Conservation (phyloP, 495 filamentous ascomycete genomes). For the Glarea lozoyensis region DNA sequence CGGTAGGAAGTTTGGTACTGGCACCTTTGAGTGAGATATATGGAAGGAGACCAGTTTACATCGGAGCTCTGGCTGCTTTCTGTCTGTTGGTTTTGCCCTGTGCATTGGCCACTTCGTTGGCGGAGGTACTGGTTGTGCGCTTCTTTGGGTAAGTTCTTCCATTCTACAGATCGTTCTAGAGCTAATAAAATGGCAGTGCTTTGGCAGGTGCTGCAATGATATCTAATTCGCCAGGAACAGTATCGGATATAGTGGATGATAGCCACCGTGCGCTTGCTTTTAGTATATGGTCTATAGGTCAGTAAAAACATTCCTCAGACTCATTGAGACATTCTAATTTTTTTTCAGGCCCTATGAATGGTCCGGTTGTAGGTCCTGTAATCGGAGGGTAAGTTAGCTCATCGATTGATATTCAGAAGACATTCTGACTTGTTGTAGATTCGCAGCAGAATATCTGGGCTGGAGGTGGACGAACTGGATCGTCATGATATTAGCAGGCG, state of each 20-base stretch:
- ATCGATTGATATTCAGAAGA: no score
- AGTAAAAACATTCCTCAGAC: no score
- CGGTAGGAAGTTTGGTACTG: conserved; percentile 60
- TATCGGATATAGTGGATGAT: conserved; percentile 68
- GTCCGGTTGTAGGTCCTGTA: conserved; percentile 50
- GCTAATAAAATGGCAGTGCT: conserved; percentile 36
- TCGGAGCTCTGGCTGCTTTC: conserved; percentile 52
- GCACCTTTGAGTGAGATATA: conserved; percentile 74
- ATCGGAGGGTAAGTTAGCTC: no score
- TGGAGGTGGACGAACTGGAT: conserved; percentile 91
- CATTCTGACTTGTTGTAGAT: no score
- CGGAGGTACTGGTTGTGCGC: conserved; percentile 55
- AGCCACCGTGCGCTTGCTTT: conserved; percentile 64
- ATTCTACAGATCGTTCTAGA: neutral
- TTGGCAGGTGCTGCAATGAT: conserved; percentile 73
- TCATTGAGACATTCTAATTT: no score
- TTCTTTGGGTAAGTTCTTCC: conserved; percentile 52
- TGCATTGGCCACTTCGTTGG: conserved; percentile 55
- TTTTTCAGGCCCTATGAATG: conserved; percentile 75
- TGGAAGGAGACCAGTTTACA: conserved; percentile 66
- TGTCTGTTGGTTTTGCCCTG: conserved; percentile 61
- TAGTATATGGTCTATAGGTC: conserved; percentile 68
- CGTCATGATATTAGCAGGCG: conserved; percentile 57
- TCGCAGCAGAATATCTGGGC: conserved; percentile 65
- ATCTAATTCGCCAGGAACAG: conserved; percentile 71